Evolutionary conservation across 164 flowering plant genomes (phyloP).

Genomic region (Stephania japonica): DNA sequence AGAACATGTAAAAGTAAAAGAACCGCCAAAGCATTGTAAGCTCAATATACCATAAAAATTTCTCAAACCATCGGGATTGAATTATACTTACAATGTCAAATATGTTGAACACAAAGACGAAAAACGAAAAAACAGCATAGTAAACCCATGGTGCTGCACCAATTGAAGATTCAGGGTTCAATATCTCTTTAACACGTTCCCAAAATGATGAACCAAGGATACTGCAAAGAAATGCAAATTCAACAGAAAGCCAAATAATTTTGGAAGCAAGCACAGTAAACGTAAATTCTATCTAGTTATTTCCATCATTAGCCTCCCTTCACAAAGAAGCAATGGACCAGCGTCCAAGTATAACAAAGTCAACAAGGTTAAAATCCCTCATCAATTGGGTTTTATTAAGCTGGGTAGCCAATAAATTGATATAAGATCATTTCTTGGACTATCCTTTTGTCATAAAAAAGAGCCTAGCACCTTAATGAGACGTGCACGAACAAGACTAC

Average conservation of each 20-base stretch:
- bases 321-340: not conserved
- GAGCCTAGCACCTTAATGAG: not conserved
- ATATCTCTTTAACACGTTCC: constrained; percentile 69
- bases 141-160: constrained; percentile 96
- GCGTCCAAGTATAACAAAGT: not conserved
- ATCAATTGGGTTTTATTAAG: not conserved
- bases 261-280: not conserved
- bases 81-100: constrained; percentile 89
- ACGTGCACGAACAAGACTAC: not conserved
- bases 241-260: constrained; percentile 14
- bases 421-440: constrained; percentile 1
- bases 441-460: not conserved
- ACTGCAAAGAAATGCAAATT: constrained; percentile 36
- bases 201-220: constrained; percentile 70
- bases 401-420: not conserved
- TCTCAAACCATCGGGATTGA: not conserved
- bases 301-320: not conserved
- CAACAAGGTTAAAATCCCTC: not conserved
- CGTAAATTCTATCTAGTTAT: not conserved
- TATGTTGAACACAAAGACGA: constrained; percentile 86
- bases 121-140: constrained; percentile 80
- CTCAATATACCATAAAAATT: not conserved
- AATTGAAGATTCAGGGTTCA: constrained; percentile 72
- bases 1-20: not conserved
- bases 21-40: not conserved